Evolutionary conservation across 768 basidiomycete genomes (phyloP).

Genomic region (Lactarius hatsudake): DNA sequence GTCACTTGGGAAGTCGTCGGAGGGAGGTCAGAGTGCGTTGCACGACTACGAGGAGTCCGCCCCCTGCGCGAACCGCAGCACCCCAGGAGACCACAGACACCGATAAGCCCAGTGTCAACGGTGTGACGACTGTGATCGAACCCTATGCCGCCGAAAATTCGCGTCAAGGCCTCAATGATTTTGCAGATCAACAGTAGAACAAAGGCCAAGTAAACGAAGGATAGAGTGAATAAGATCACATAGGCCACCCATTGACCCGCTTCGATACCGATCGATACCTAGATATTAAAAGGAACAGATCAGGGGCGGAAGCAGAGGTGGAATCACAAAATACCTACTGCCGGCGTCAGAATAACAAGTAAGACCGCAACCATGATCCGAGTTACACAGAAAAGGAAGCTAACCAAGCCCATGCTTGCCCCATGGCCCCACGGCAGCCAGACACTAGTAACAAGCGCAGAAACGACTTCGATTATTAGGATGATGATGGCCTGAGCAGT

Average conservation of each 20-base stretch:
- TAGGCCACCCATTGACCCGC: constrained; percentile 93
- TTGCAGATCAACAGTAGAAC: constrained; percentile 81
- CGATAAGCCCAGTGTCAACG: constrained; percentile 84
- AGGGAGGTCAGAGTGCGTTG: constrained; percentile 26
- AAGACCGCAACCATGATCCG: constrained; percentile 88
- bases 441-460: constrained; percentile 84
- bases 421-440: constrained; percentile 98
- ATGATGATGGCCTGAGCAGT: constrained; percentile 91
- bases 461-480: constrained; percentile 81
- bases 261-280: constrained; percentile 82
- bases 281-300: constrained; percentile 16
- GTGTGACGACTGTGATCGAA: constrained; percentile 83
- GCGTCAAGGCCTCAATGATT: constrained; percentile 75
- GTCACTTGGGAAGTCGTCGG: constrained; percentile 16
- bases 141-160: constrained; percentile 70
- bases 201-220: constrained; percentile 81
- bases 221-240: constrained; percentile 81
- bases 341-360: constrained; percentile 84
- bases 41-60: constrained; percentile 24
- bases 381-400: constrained; percentile 89
- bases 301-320: constrained; percentile 7
- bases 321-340: constrained; percentile 44
- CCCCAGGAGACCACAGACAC: constrained; percentile 72
- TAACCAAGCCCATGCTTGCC: constrained; percentile 94
- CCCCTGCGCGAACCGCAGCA: constrained; percentile 52